These are phyloP conservation scores for Nidularia pulvinata DNA, from an alignment of 768 basidiomycete genomes.

Conservation along the genomic window DNA sequence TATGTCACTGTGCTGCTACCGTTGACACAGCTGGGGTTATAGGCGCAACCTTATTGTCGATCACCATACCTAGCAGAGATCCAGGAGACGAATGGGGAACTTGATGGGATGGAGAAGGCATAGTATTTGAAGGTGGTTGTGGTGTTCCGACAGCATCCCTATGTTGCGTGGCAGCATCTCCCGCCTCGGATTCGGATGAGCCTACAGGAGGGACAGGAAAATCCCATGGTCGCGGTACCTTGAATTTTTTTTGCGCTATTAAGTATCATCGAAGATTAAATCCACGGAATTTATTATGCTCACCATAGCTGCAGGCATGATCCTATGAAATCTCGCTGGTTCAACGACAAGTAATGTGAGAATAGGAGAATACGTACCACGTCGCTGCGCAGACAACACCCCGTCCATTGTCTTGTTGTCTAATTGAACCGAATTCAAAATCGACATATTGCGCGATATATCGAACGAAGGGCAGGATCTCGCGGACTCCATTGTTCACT, in stretches of 20 bases:
- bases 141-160: too few species aligned
- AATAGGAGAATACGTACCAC: slow-evolving; percentile 54
- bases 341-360: neutral
- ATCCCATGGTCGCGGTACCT: slow-evolving; percentile 82
- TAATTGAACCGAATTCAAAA: slow-evolving; percentile 69
- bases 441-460: slow-evolving; percentile 83
- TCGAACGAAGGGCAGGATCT: slow-evolving; percentile 83
- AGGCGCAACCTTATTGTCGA: too few species aligned
- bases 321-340: slow-evolving; percentile 34
- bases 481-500: slow-evolving; percentile 73
- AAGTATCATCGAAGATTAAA: neutral
- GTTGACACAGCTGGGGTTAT: too few species aligned
- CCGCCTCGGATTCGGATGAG: too few species aligned
- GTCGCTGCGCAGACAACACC: slow-evolving; percentile 91
- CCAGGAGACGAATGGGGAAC: too few species aligned
- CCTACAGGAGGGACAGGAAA: slow-evolving; percentile 41
- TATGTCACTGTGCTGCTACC: too few species aligned
- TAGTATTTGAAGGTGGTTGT: too few species aligned
- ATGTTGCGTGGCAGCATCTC: too few species aligned
- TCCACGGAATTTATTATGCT: neutral
- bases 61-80: too few species aligned
- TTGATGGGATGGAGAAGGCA: too few species aligned
- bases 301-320: slow-evolving; percentile 78
- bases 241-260: slow-evolving; percentile 1
- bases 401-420: slow-evolving; percentile 60